Evolutionary conservation across 1,284 basidiomycete genomes (phyloP).

Genomic region (Agroathelia rolfsii): DNA sequence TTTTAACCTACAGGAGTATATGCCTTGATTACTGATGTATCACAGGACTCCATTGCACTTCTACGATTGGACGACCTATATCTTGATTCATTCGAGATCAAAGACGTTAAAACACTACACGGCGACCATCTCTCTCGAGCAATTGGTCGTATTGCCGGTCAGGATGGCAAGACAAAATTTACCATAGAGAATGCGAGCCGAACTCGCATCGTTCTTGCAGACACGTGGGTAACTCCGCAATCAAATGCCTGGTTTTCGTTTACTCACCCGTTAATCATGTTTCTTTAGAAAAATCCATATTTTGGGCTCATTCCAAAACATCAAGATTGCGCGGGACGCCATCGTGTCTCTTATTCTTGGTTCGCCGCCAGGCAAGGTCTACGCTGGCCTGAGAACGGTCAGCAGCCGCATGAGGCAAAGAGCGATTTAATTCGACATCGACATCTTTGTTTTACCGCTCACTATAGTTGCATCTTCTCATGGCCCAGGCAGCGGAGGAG

Average conservation of each 20-base stretch:
- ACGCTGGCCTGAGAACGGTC: conserved; percentile 83
- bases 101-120: conserved; percentile 96
- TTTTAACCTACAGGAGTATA: conserved; percentile 4
- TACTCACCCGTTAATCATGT: conserved; percentile 7
- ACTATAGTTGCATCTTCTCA: no score
- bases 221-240: conserved; percentile 60
- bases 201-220: conserved; percentile 93
- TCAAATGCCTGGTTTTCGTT: conserved; percentile 7
- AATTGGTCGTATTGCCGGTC: conserved; percentile 94
- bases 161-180: conserved; percentile 97
- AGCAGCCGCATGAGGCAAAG: conserved; percentile 91
- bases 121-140: conserved; percentile 95
- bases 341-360: conserved; percentile 93
- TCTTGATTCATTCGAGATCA: conserved; percentile 97
- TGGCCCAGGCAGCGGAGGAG: no score
- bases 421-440: conserved; percentile 45
- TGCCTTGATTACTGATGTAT: conserved; percentile 8
- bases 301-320: conserved; percentile 91
- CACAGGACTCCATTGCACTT: conserved; percentile 89
- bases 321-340: conserved; percentile 94
- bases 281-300: conserved; percentile 80
- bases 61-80: conserved; percentile 94
- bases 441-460: no score
- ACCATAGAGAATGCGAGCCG: conserved; percentile 96
- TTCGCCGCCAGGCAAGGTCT: conserved; percentile 94